A percentile compares a stretch with the other conserved stretches of the same genome.
phyloP scores from a whole-genome alignment of 257 asterid species.

The Forsythia viridissima region DNA sequence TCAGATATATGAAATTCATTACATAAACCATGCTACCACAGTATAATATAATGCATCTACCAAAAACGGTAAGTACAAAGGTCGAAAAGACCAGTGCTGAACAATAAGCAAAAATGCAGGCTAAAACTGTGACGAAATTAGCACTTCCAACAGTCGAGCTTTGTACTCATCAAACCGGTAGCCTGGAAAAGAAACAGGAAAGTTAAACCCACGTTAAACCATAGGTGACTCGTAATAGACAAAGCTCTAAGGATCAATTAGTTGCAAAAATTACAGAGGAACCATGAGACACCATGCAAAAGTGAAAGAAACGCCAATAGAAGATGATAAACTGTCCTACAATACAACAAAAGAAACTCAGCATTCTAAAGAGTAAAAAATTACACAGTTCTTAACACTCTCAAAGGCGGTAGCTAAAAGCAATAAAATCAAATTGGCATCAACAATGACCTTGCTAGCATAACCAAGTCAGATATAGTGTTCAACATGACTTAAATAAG shows the following conservation, averaged over 20 bases:
- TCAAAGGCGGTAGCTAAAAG: too few species aligned
- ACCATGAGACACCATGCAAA: not conserved
- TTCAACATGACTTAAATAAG: too few species aligned
- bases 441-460: too few species aligned
- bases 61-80: not conserved
- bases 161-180: not conserved
- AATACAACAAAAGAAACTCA: not conserved
- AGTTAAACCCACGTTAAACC: not conserved
- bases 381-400: not conserved
- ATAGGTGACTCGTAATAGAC: not conserved
- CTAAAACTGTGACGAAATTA: not conserved
- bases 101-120: not conserved
- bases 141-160: not conserved
- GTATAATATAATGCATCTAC: too few species aligned
- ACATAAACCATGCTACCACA: too few species aligned
- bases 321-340: not conserved
- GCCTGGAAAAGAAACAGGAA: not conserved
- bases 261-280: not conserved
- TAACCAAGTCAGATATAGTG: too few species aligned
- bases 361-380: not conserved
- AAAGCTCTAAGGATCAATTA: not conserved
- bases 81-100: not conserved
- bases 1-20: too few species aligned
- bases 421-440: too few species aligned
- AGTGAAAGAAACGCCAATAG: not conserved